Base-by-base conservation (phyloP, 2,329 filamentous ascomycete genomes). In the Rhynchosporium graminicola region DNA sequence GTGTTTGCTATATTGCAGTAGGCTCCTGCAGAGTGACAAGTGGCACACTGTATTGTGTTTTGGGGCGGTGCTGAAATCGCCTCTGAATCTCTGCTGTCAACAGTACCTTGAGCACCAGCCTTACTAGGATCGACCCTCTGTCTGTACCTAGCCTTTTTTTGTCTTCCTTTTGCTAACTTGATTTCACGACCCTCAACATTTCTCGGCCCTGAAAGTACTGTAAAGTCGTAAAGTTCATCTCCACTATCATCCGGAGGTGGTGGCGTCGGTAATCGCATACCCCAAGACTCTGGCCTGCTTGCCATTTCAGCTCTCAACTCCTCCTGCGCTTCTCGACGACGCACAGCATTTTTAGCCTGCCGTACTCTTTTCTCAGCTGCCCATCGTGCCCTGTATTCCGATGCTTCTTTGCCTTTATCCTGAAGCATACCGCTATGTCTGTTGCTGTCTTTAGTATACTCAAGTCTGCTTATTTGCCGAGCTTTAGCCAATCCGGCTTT, bases 211-310 rank as follows among this genome's bases (percentile, higher is more conserved):
- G 20, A 2, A n/a, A 3, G 6, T 20, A 46, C 26, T 3, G 43
- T 20, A 10, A 20, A 59, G 33, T 59, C 57, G 15, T 52, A 50
- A 8, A 62, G 47, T 26, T 62, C 60, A 26, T 62, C 60, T 6
- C 60, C 55, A n/a, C 60, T 62, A 40, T 62, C 60, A 9, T 62
- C 60, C 10, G 60, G 46, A 29, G 60, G 60, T 7, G 55, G 46
- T 40, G 60, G 60, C 3, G 60, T 62, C 47, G 60, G 60, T 10
- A 62, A 28, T 28, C 55, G 48, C 40, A 26, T 20, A 4, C 38
- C 50, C 40, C n/a, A 28, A 29, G 1, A 13, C 42, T 42, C 50
- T 31, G 12, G 9, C 6, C 26, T 3, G 13, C 12, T n/a, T 13
- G 15, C 6, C 38, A 55, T 12, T 8, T 45, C 50, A 15, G 20